These are phyloP conservation scores for Ambrosiella cleistominuta DNA, from an alignment of 2,329 filamentous ascomycete species.

Conservation along the genomic window DNA sequence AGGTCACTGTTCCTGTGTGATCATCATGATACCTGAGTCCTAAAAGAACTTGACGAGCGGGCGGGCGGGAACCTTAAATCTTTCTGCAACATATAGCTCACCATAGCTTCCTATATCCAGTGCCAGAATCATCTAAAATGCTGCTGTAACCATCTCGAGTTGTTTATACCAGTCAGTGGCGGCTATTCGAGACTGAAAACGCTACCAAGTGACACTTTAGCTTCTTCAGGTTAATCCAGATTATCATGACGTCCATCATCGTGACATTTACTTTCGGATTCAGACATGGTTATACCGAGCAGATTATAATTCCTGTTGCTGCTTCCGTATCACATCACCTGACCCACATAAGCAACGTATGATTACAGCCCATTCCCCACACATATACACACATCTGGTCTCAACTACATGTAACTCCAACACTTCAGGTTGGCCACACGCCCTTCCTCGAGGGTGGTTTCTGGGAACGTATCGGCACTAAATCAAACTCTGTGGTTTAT, in stretches of 20 bases:
- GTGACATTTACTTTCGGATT: not conserved
- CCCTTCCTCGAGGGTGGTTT: not conserved
- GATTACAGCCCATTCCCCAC: not conserved
- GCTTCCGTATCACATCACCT: not conserved
- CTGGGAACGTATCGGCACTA: not conserved
- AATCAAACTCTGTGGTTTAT: not conserved
- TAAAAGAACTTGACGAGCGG: too few relatives aligned
- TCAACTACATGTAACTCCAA: not conserved
- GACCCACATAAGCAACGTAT: conserved; percentile 1
- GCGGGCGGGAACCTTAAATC: too few relatives aligned
- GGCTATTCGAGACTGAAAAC: too few relatives aligned
- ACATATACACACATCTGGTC: not conserved
- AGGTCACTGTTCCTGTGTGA: not conserved
- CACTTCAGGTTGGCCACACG: not conserved
- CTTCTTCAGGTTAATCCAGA: not conserved
- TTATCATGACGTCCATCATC: not conserved
- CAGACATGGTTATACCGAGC: conserved; percentile 3
- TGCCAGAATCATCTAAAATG: too few relatives aligned
- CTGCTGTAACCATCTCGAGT: too few relatives aligned
- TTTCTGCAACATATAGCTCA: too few relatives aligned
- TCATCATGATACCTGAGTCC: too few relatives aligned
- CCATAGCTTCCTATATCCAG: too few relatives aligned
- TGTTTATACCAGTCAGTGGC: too few relatives aligned
- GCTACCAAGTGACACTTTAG: too few relatives aligned
- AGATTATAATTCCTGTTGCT: not conserved